Evolutionary conservation across 371 early-diverging fungal genomes (phyloP), one percentile per base, ranked within the genome.

Genomic region (Mucor circinelloides): DNA sequence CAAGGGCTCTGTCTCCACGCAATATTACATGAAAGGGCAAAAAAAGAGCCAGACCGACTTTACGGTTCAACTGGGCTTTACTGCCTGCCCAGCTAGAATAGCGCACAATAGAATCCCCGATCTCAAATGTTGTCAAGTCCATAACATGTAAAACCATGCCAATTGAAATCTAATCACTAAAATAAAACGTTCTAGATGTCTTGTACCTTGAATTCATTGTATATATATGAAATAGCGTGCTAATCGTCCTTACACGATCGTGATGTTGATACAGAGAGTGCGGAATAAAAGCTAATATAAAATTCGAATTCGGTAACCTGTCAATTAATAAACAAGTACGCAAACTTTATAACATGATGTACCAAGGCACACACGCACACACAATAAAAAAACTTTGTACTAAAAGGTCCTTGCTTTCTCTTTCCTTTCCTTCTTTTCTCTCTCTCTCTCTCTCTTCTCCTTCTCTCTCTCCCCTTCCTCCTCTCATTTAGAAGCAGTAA

Each of bases 251-350:
- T 55, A 55, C 56, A 55, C 23, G 54, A 28, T 19, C 57, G n/a
- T 44, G 44, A 44, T 50, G 36, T 44, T 44, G 21, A 10, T 25
- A 40, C 10, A 50, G 23, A 50, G 50, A n/a, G 55, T 38, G 40
- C 63, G 40, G 28, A 63, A 52, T 63, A 63, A 55, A 44, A 8
- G 7, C 19, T 57, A 19, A 57, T 57, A 57, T 59, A 59, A 34
- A 59, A 38, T 23, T 54, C 63, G 19, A 63, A 64, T 55, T 59
- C 56, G 70, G 66, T 70, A 70, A 62, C 66, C 66, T 70, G 66
- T 70, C 65, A 66, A 66, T 70, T 68, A 68, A 62, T 40, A 67
- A 32, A 42, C 38, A 25, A 59, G 36, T 23, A 36, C 58, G 34
- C 58, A 38, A 34, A 38, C 23, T 34, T 36, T 58, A 58, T 21